A percentile compares a stretch with the other conserved stretches of the same genome.
These are phyloP conservation scores for Epichloe aotearoae DNA, from an alignment of 2,329 filamentous ascomycete genomes.

Conservation along the genomic window DNA sequence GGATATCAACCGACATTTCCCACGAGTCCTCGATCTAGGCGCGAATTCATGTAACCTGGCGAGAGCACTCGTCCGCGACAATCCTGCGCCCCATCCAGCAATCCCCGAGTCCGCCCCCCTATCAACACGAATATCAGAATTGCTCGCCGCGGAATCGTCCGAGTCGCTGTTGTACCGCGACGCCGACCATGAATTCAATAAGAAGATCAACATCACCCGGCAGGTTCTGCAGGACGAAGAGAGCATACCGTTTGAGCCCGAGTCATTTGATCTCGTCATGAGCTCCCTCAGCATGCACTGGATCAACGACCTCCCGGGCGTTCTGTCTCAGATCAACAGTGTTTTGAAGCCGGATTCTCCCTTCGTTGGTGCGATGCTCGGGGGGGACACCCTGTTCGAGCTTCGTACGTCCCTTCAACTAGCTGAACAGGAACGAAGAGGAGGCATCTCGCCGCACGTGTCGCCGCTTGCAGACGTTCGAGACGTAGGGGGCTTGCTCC, in stretches of 20 bases:
- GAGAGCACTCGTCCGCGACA: slow-evolving; percentile 58
- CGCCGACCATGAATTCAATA: slow-evolving; percentile 59
- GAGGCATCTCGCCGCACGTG: slow-evolving; percentile 83
- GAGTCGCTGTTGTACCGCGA: slow-evolving; percentile 69
- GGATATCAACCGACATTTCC: slow-evolving; percentile 87
- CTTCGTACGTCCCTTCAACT: slow-evolving; percentile 86
- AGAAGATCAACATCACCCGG: slow-evolving; percentile 56
- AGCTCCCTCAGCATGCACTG: slow-evolving; percentile 87
- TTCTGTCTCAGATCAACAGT: slow-evolving; percentile 73
- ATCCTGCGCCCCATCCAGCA: slow-evolving; percentile 48
- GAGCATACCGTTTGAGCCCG: slow-evolving; percentile 58
- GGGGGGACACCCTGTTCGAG: slow-evolving; percentile 82
- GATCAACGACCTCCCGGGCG: slow-evolving; percentile 88
- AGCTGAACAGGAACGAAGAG: slow-evolving; percentile 76
- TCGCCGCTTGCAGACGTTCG: slow-evolving; percentile 85
- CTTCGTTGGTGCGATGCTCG: slow-evolving; percentile 92
- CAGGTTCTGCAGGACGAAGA: slow-evolving; percentile 65
- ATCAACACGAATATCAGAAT: slow-evolving; percentile 53
- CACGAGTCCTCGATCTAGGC: slow-evolving; percentile 77
- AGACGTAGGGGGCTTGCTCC: slow-evolving; percentile 84
- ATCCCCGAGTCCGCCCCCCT: slow-evolving; percentile 51
- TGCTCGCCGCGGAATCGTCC: slow-evolving; percentile 76
- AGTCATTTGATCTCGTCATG: slow-evolving; percentile 78
- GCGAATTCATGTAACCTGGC: slow-evolving; percentile 95
- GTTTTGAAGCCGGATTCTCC: slow-evolving; percentile 81